Base-by-base conservation (phyloP, 768 basidiomycete species). In the Russula sp. region DNA sequence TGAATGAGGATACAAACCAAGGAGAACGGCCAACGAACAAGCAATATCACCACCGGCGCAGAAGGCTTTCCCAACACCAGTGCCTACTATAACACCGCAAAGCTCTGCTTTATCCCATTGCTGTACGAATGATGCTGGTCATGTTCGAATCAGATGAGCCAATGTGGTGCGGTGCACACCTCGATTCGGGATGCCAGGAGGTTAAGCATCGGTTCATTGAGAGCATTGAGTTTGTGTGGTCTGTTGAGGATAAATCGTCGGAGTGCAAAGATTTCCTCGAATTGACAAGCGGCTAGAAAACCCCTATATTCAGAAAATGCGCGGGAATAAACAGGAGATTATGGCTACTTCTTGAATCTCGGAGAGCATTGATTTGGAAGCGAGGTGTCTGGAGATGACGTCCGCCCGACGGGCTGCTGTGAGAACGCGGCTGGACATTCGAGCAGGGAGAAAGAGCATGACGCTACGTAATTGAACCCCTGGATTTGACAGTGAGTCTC, bases 21-120 rank as follows among this genome's bases (percentile, higher is more conserved):
- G 26, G 50, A 38, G 50, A 57, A 56, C 24, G 48, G 66, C 61
- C 51, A 34, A 66, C 88, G 75, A 69, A 95, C 96, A 79, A 64
- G 84, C 87, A 62, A 99, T 90, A 75, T 99, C 97, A 50, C 97
- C 97, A 16, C 97, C 97, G 7, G 92, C 89, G 71, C 94, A 98
- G 73, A 98, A 98, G 14, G 89, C 91, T 63, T 85, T 80, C 4
- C 87, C 89, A 14, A 75, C 74, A 26, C 90, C 90, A 36, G 83
- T 81, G 38, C 88, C 89, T 42, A 92, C 81, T 64, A 97, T 84
- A 32, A 88, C 80, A 62, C 83, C 82, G 69, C 86, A 86, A 8
- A 92, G 80, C 56, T 87, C 82, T 32, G 90, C 86, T 40, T 80
- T 76, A 65, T 83, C 80, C 90, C 91, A 93, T 79, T 85, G 84